These are phyloP conservation scores for Urochloa ruziziensis DNA, from an alignment of 176 grass and related monocot genomes.

Conservation along the genomic window DNA sequence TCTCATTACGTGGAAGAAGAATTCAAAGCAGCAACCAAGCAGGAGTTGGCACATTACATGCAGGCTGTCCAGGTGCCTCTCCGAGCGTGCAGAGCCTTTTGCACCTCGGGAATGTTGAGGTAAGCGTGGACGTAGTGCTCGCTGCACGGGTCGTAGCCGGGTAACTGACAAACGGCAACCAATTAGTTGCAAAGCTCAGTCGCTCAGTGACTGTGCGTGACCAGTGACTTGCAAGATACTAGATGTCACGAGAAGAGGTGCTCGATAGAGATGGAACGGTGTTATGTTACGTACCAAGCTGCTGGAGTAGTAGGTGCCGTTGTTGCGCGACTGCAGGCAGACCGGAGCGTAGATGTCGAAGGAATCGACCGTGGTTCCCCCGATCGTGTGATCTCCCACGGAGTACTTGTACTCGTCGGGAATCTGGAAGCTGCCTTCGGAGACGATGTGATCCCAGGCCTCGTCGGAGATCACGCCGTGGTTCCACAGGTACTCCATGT, in stretches of 20 bases:
- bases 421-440: not conserved
- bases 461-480: slow-evolving; percentile 52
- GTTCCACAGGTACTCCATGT: slow-evolving; percentile 41
- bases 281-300: not conserved
- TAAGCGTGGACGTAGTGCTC: slow-evolving; percentile 11
- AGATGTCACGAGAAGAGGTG: not conserved
- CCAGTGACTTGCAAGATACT: not conserved
- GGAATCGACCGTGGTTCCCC: not conserved
- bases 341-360: slow-evolving; percentile 54
- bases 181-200: not conserved
- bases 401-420: not conserved
- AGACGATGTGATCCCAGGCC: slow-evolving; percentile 23
- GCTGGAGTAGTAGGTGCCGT: not conserved
- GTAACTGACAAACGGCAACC: not conserved
- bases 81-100: slow-evolving; percentile 47
- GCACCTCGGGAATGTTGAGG: slow-evolving; percentile 38
- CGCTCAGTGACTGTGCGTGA: not conserved
- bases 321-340: not conserved
- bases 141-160: slow-evolving; percentile 37
- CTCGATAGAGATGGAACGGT: not conserved
- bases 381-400: not conserved
- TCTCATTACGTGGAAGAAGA: no score
- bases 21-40: not conserved
- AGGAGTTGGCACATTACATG: slow-evolving; percentile 6
- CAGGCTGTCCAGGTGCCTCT: slow-evolving; percentile 21